A percentile compares a stretch with the other conserved stretches of the same genome.
Conservation (phyloP, 2,329 filamentous ascomycete species). For the Calonectria hawksworthii region DNA sequence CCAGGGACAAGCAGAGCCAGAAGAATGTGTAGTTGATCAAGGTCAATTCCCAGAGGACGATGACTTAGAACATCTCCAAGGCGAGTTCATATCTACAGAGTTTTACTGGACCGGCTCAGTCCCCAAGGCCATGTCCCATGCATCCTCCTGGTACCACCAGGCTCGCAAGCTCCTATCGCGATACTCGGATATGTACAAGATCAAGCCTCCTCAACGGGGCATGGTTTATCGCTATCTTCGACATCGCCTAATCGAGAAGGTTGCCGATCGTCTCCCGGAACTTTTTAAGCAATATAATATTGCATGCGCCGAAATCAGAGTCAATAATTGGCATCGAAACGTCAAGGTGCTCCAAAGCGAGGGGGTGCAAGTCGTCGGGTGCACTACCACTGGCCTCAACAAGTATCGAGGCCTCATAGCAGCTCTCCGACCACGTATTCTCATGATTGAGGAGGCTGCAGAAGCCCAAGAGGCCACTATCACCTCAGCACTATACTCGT, state of each 20-base stretch:
- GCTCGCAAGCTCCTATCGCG: slow-evolving; percentile 30
- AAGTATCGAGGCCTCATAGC: slow-evolving; percentile 83
- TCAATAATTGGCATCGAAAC: slow-evolving; percentile 72
- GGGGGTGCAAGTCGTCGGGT: slow-evolving; percentile 68
- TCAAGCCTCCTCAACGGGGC: slow-evolving; percentile 69
- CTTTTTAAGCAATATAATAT: slow-evolving; percentile 65
- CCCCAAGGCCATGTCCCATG: slow-evolving; percentile 16
- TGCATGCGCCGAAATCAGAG: slow-evolving; percentile 66
- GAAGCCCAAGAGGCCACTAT: slow-evolving; percentile 79
- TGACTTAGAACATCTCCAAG: slow-evolving; percentile 67
- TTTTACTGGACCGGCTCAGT: slow-evolving; percentile 37
- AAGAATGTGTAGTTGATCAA: not conserved
- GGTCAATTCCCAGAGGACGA: slow-evolving; percentile 34
- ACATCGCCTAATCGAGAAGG: slow-evolving; percentile 62
- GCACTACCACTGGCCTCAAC: slow-evolving; percentile 84
- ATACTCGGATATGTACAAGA: slow-evolving; percentile 70
- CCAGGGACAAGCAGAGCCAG: slow-evolving; percentile 26
- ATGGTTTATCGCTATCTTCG: slow-evolving; percentile 77
- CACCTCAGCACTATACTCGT: slow-evolving; percentile 64
- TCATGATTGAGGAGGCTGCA: slow-evolving; percentile 85
- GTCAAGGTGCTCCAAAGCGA: slow-evolving; percentile 55
- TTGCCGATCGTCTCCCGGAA: slow-evolving; percentile 62
- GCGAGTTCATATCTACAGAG: slow-evolving; percentile 55
- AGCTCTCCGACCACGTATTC: slow-evolving; percentile 73
- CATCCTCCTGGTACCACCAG: slow-evolving; percentile 27